These are phyloP conservation scores for Aspergillus kassunensis DNA, from an alignment of 495 filamentous ascomycete species.

Conservation along the genomic window DNA sequence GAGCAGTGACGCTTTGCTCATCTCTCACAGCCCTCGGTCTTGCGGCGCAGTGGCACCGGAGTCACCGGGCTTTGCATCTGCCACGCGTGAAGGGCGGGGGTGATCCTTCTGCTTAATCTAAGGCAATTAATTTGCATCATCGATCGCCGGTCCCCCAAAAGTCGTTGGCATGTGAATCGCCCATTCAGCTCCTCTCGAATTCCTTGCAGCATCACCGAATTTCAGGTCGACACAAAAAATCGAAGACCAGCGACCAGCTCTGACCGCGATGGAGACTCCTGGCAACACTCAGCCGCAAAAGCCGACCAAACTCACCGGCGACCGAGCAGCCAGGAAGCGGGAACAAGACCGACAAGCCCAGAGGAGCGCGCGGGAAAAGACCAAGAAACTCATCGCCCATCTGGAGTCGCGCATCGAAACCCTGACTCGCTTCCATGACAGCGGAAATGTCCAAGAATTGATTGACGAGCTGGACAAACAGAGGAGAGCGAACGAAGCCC, in stretches of 20 bases:
- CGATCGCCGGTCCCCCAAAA: conserved; percentile 4
- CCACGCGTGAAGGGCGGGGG: conserved; percentile 12
- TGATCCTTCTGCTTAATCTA: conserved; percentile 4
- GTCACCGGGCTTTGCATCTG: not conserved
- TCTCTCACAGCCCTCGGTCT: conserved; percentile 7
- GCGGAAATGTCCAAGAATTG: conserved; percentile 11
- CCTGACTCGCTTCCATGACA: conserved; percentile 12
- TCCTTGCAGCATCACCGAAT: not conserved
- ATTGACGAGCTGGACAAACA: conserved; percentile 15
- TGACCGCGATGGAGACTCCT: conserved; percentile 11
- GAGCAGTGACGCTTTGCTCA: no score
- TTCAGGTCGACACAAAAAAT: no score
- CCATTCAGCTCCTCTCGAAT: not conserved
- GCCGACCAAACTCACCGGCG: conserved; percentile 8
- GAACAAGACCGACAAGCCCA: conserved; percentile 18
- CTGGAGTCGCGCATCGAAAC: conserved; percentile 14
- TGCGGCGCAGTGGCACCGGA: conserved; percentile 2
- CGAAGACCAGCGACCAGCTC: no score
- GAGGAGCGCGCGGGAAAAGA: conserved; percentile 16
- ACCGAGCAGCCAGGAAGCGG: conserved; percentile 15
- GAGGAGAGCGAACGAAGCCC: conserved; percentile 12
- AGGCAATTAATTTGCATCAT: not conserved
- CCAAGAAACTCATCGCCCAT: conserved; percentile 10
- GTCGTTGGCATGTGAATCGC: conserved; percentile 9
- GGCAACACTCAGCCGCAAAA: conserved; percentile 7